These are phyloP conservation scores for Mytilinidion resinicola DNA, from an alignment of 495 filamentous ascomycete species.

Conservation along the genomic window DNA sequence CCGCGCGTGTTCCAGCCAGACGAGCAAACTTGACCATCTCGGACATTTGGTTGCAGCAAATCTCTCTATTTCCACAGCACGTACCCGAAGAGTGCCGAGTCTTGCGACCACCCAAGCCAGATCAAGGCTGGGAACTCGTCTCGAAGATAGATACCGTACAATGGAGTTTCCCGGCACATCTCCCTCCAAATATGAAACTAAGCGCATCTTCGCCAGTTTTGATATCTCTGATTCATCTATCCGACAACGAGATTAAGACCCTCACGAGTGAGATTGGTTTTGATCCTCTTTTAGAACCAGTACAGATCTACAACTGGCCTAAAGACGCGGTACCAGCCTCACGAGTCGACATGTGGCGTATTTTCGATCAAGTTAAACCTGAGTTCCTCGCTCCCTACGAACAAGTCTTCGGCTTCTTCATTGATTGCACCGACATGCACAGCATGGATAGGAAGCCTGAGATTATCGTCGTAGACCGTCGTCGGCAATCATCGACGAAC, in stretches of 20 bases:
- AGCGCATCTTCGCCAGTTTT: not conserved
- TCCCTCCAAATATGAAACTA: constrained; percentile 1
- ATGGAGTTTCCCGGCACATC: constrained; percentile 1
- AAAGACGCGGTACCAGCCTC: not conserved
- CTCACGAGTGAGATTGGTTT: not conserved
- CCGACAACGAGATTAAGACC: not conserved
- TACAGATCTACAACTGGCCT: constrained; percentile 7
- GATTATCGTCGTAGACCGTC: not conserved
- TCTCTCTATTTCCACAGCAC: too few species aligned
- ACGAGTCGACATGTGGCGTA: constrained; percentile 4
- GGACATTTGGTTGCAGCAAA: too few species aligned
- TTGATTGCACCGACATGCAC: not conserved
- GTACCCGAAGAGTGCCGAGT: too few species aligned
- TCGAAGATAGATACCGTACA: not conserved
- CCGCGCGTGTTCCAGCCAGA: too few species aligned
- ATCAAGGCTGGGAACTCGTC: not conserved
- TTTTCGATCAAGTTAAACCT: constrained; percentile 3
- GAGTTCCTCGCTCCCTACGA: not conserved
- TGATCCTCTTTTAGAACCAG: not conserved
- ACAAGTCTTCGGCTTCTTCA: constrained; percentile 8
- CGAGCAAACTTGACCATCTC: too few species aligned
- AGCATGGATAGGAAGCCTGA: not conserved
- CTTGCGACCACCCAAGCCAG: not conserved
- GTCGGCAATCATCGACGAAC: too few species aligned
- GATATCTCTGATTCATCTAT: constrained; percentile 7